Evolutionary conservation across 1,284 basidiomycete genomes (phyloP).

Genomic region (Puccinia polysora): DNA sequence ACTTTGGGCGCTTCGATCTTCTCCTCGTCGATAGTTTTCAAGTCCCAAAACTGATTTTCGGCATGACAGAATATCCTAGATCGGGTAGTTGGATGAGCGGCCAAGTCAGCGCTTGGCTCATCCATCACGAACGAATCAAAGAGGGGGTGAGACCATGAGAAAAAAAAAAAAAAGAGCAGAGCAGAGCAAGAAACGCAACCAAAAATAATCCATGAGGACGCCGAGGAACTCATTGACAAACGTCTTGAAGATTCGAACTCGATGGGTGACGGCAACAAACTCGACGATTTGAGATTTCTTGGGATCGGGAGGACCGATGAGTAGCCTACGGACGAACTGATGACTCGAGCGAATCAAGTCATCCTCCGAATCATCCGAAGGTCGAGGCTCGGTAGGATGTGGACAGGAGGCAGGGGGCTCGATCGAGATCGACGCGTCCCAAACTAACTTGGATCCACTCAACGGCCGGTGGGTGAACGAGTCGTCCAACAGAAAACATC

Average conservation of each 20-base stretch:
- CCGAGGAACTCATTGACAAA: constrained; percentile 42
- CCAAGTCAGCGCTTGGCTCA: neutral
- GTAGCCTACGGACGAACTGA: neutral
- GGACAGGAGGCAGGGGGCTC: constrained; percentile 52
- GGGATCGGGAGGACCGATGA: constrained; percentile 30
- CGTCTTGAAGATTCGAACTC: constrained; percentile 33
- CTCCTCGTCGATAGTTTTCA: constrained; percentile 72
- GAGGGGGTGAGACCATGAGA: constrained; percentile 54
- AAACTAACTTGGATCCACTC: constrained; percentile 53
- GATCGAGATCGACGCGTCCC: constrained; percentile 52
- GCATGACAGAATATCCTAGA: constrained; percentile 93
- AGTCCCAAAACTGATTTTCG: constrained; percentile 80
- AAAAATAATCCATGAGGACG: constrained; percentile 44
- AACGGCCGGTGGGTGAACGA: constrained; percentile 15
- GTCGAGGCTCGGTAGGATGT: constrained; percentile 60
- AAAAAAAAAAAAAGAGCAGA: neutral
- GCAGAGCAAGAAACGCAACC: constrained; percentile 6
- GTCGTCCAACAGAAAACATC: constrained; percentile 70
- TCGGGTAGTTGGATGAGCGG: neutral
- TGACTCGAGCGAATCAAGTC: neutral
- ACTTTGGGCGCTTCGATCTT: constrained; percentile 85
- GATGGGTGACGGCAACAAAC: constrained; percentile 35
- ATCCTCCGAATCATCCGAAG: neutral
- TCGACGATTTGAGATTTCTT: constrained; percentile 32
- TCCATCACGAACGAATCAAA: neutral